phyloP scores from a whole-genome alignment of 352 stramenopile species.

The Globisporangium radiosum region DNA sequence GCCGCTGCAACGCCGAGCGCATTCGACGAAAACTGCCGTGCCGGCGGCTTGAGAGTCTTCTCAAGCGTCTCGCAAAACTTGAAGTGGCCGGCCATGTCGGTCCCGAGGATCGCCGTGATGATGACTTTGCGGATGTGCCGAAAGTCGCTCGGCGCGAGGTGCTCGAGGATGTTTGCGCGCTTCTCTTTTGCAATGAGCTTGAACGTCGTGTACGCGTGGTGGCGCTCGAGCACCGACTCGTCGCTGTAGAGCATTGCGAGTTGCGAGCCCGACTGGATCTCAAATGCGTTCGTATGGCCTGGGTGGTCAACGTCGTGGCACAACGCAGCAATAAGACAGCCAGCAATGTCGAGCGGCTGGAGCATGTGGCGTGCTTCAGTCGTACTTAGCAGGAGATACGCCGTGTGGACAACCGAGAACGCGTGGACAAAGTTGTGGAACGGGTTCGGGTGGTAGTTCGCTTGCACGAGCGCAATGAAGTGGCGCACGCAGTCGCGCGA shows the following conservation, averaged over 20 bases:
- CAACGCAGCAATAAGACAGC: constrained; percentile 76
- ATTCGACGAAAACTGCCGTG: constrained; percentile 41
- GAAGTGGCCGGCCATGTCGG: constrained; percentile 89
- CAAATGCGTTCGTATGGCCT: constrained; percentile 87
- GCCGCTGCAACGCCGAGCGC: constrained; percentile 12
- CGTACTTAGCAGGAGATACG: constrained; percentile 80
- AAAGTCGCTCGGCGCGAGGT: constrained; percentile 62
- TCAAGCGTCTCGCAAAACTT: constrained; percentile 78
- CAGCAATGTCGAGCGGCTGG: constrained; percentile 78
- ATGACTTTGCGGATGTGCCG: constrained; percentile 85
- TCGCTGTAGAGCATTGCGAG: constrained; percentile 87
- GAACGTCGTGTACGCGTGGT: constrained; percentile 87
- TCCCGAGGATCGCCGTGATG: constrained; percentile 82
- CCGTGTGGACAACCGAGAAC: constrained; percentile 81
- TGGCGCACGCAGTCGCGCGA: constrained; percentile 56
- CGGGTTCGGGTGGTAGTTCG: constrained; percentile 83
- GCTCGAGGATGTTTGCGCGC: constrained; percentile 79
- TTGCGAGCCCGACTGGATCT: constrained; percentile 70
- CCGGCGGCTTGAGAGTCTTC: constrained; percentile 52
- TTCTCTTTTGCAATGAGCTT: constrained; percentile 80
- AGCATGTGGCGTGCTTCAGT: constrained; percentile 61
- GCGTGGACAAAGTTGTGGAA: constrained; percentile 92
- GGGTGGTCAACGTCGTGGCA: constrained; percentile 91
- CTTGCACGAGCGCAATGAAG: constrained; percentile 77
- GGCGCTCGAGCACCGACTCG: constrained; percentile 85